phyloP scores from a whole-genome alignment of 164 flowering plant genomes.

The Magnolia sinica region DNA sequence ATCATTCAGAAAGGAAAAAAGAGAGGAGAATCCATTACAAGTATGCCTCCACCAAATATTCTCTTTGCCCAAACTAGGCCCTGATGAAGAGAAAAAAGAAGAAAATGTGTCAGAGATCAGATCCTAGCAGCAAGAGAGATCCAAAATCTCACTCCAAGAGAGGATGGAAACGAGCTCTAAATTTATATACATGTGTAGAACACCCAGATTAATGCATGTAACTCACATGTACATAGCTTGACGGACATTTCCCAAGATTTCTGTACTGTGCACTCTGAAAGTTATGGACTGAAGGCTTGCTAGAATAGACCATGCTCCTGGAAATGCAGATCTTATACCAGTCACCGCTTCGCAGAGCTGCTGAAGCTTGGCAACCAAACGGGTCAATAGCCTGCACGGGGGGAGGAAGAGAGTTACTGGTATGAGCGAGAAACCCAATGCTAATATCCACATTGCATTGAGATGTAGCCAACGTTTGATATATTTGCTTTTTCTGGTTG shows the following conservation, averaged over 20 bases:
- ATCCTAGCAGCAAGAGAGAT: neutral
- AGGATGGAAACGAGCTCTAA: neutral
- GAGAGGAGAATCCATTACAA: neutral
- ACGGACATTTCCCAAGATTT: neutral
- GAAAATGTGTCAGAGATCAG: neutral
- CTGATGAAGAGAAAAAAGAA: neutral
- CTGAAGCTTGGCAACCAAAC: neutral
- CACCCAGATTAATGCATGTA: neutral
- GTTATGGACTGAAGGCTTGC: neutral
- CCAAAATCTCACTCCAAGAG: neutral
- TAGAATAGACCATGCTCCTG: neutral
- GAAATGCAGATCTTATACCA: constrained; percentile 6
- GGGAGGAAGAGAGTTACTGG: constrained; percentile 4
- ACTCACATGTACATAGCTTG: constrained; percentile 1
- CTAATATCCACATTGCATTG: neutral
- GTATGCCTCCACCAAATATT: neutral
- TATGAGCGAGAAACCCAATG: neutral
- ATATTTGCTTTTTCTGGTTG: neutral
- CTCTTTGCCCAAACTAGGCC: neutral
- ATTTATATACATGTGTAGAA: neutral
- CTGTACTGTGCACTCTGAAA: neutral
- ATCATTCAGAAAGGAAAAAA: neutral
- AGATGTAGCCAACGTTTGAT: neutral
- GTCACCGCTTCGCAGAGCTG: neutral
- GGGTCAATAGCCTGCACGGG: neutral